Conservation (phyloP, 495 filamentous ascomycete genomes). For the Chaetomium cochliodes region DNA sequence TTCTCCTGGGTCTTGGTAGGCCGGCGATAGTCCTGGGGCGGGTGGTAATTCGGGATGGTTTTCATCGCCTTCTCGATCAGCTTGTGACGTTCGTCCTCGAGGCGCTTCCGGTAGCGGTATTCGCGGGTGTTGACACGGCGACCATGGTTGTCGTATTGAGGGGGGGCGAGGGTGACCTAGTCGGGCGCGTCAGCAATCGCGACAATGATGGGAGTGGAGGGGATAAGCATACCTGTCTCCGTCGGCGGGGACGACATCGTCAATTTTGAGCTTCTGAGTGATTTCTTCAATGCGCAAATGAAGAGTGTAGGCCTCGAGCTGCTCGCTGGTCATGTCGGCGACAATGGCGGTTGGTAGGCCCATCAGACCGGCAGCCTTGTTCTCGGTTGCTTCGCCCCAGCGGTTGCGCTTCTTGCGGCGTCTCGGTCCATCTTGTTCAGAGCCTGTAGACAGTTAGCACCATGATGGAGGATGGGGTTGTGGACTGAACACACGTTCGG, state of each 20-base stretch:
- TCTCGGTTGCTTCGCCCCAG: slow-evolving; percentile 94
- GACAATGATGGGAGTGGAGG: neutral
- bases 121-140: slow-evolving; percentile 97
- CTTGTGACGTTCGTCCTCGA: slow-evolving; percentile 98
- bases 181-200: slow-evolving; percentile 15
- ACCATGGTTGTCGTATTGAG: slow-evolving; percentile 98
- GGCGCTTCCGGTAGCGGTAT: slow-evolving; percentile 92
- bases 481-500: slow-evolving; percentile 41
- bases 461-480: neutral
- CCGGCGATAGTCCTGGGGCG: slow-evolving; percentile 93
- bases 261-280: slow-evolving; percentile 96
- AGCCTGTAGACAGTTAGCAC: slow-evolving; percentile 26
- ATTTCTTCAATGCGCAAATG: slow-evolving; percentile 98
- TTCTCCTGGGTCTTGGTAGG: slow-evolving; percentile 99
- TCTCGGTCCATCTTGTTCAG: slow-evolving; percentile 67
- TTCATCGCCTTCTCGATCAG: slow-evolving; percentile 97
- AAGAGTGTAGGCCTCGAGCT: slow-evolving; percentile 92
- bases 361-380: slow-evolving; percentile 97
- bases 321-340: slow-evolving; percentile 95
- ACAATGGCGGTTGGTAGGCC: slow-evolving; percentile 94
- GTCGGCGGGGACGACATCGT: slow-evolving; percentile 94
- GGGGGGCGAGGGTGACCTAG: slow-evolving; percentile 92
- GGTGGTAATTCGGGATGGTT: slow-evolving; percentile 96
- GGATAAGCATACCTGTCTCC: slow-evolving; percentile 72
- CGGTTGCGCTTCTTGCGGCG: slow-evolving; percentile 96